Conservation (phyloP, 306 rosid species). For the Hippophae tibetana region DNA sequence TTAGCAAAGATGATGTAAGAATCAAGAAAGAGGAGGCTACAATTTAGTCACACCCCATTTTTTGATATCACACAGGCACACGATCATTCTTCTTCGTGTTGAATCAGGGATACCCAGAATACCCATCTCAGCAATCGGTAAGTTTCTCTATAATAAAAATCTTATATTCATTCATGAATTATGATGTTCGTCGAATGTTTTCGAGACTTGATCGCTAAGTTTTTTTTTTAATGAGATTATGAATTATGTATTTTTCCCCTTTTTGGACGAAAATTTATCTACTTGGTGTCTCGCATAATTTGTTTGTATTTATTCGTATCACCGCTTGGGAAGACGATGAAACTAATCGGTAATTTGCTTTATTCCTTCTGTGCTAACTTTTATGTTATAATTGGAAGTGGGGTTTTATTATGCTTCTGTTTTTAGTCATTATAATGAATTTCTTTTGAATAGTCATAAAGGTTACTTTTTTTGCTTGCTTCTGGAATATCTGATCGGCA, state of each 20-base stretch:
- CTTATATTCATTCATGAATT: not conserved
- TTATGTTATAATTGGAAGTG: slow-evolving; percentile 4
- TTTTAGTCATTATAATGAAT: not conserved
- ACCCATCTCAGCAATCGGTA: slow-evolving; percentile 16
- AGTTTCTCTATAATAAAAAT: not conserved
- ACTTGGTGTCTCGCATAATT: no score
- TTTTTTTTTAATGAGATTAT: not conserved
- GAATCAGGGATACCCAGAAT: slow-evolving; percentile 4
- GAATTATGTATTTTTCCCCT: not conserved
- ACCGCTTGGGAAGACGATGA: not conserved
- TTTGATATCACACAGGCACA: slow-evolving; percentile 3
- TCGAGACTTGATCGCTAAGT: not conserved
- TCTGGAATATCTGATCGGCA: no score
- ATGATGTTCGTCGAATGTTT: not conserved
- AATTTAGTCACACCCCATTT: not conserved
- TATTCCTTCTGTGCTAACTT: not conserved
- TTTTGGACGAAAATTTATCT: not conserved
- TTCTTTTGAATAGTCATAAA: not conserved
- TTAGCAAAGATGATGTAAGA: slow-evolving; percentile 18
- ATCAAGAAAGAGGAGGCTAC: slow-evolving; percentile 7
- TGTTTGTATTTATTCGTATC: not conserved
- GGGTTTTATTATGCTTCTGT: slow-evolving; percentile 4
- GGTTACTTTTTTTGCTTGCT: no score
- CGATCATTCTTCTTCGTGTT: not conserved
- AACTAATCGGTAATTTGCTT: not conserved